Evolutionary conservation across 805 yeast genomes (phyloP), one percentile per base, ranked within the genome.

Genomic region (Candida nanaspora): DNA sequence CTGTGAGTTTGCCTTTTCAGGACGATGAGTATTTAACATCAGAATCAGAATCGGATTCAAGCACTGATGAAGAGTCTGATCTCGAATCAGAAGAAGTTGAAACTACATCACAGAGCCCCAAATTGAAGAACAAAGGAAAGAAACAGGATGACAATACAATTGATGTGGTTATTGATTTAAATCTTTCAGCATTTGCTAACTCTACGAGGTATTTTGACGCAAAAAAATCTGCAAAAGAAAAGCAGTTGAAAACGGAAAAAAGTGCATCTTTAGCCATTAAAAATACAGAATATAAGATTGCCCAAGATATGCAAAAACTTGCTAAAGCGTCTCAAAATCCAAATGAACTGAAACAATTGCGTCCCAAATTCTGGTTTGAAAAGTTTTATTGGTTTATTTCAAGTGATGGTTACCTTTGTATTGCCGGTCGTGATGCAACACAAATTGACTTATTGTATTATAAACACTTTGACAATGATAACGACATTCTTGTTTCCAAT

Each of bases 351-450:
- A 80, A 75, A 46, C 78, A 74, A 30, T 65, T 84, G 26, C 72
- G 97, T 36, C 69, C 75, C 4, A 87, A 86, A 36, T 81, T 69
- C 56, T 89, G 96, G 86, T 93, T 93, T 65, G 98, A 93, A 57
- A 93, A 91, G 60, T 91, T 82, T 59, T 78, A 72, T 53, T 93
- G 98, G 98, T 93, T 93, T 55, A 68, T 89, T n/a, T 76, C 96
- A 0, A 79, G 82, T 48, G 98, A 91, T 55, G 89, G 93, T 0
- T 88, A 84, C 54, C 63, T 93, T 38, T 84, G 94, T 43, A 61
- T 93, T 41, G 87, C 89, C 36, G 98, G 97, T 2, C 78, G 87
- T 47, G 96, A 93, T 56, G 74, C 70, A 19, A 58, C 76, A 4
- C 98, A 91, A 57, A 71, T 78, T 4, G 96, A 89, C 51, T 74